Evolutionary conservation across 306 rosid species (phyloP).

Genomic region (Gastrolobium bilobum): DNA sequence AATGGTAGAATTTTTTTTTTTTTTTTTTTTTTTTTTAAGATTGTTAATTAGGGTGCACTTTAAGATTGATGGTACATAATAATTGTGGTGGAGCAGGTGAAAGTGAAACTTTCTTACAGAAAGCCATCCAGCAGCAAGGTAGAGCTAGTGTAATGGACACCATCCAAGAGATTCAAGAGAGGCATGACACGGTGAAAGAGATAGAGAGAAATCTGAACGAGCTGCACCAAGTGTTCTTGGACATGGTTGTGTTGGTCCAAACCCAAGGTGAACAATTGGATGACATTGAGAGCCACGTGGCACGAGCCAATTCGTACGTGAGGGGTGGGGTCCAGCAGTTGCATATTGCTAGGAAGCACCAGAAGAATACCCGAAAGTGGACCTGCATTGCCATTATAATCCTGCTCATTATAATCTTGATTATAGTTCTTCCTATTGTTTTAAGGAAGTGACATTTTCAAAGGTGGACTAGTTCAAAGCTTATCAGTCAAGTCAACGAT

Average conservation of each 20-base stretch:
- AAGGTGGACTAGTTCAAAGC: conserved; percentile 39
- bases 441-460: conserved; percentile 30
- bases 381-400: conserved; percentile 62
- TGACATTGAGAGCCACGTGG: conserved; percentile 82
- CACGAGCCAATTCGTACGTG: conserved; percentile 74
- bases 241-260: conserved; percentile 87
- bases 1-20: no score
- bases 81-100: conserved; percentile 63
- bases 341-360: conserved; percentile 64
- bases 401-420: conserved; percentile 57
- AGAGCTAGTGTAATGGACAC: conserved; percentile 79
- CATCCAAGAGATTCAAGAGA: conserved; percentile 87
- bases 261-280: conserved; percentile 84
- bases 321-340: conserved; percentile 68
- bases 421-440: conserved; percentile 62
- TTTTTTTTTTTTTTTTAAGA: no score
- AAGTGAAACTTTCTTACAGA: conserved; percentile 82
- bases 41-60: no score
- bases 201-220: conserved; percentile 80
- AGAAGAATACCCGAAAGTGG: conserved; percentile 81
- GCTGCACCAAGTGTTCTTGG: conserved; percentile 86
- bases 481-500: conserved; percentile 50
- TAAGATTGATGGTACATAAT: background rate
- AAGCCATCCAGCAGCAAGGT: conserved; percentile 86
- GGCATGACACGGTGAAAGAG: conserved; percentile 83